Evolutionary conservation across 148 eudicot genomes (phyloP), one percentile per base, ranked within the genome.

Genomic region (Pouteria glomerata): DNA sequence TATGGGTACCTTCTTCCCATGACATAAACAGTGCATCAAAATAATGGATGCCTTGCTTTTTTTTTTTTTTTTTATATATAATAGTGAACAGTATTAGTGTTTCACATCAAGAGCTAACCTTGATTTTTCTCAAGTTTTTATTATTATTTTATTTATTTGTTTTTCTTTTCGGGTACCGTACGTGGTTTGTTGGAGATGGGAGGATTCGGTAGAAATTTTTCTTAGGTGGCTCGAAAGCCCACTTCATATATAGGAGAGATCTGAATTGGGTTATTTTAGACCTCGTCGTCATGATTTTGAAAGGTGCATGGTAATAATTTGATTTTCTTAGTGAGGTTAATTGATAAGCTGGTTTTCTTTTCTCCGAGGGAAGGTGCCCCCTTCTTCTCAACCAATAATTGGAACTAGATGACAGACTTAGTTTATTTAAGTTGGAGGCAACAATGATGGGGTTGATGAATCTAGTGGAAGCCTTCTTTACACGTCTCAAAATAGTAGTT

Each of bases 401-500:
- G 86, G 65, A 31, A 72, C 74, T 69, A 52, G 80, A 23, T n/a
- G n/a, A 67, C 62, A 41, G 53, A 51, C 31, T 68, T 27, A 70
- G 69, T 73, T 73, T 37, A 61, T 18, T 41, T 7, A 26, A 33
- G 37, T 61, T 42, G 6, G 39, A 52, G 73, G 23, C 84, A 72
- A 76, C 77, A 83, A 80, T 83, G 71, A 83, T 77, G 68, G 74
- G 71, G 39, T 73, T 63, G 50, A 39, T n/a, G n/a, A n/a, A 73
- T 70, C 74, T 79, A 84, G 85, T 83, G 87, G 91, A 82, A 80
- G 70, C 69, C 65, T 63, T 66, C 87, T 87, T 85, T 83, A 79
- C 86, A 85, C 85, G 85, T 82, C 74, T 39, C 75, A 42, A 76
- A 85, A 77, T 76, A 73, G 53, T 47, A 75, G 66, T 66, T 48